Percentiles rank a stretch among this genome's conserved stretches.
These are phyloP conservation scores for Saccharomyces cerevisiae DNA, from an alignment of 805 yeast genomes.

Conservation along the genomic window DNA sequence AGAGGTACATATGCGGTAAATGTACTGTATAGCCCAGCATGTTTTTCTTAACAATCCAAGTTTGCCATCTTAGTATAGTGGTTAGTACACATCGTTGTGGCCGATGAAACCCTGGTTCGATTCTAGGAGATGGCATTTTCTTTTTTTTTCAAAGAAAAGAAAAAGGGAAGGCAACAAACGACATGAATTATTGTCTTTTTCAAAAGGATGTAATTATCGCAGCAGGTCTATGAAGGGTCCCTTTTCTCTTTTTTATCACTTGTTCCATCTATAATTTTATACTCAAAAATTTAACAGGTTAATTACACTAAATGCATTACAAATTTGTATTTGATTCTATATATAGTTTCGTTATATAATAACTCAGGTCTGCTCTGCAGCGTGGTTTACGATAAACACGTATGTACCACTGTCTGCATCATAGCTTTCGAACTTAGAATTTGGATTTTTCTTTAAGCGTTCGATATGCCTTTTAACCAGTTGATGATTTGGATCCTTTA, in stretches of 20 bases:
- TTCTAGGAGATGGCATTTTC: conserved; percentile 57
- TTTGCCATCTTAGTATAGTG: conserved; percentile 47
- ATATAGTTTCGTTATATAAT: neutral
- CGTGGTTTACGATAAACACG: conserved; percentile 41
- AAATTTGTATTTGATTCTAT: neutral
- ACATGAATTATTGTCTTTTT: no score
- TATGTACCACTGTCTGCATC: conserved; percentile 68
- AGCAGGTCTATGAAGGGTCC: no score
- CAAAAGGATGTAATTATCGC: neutral
- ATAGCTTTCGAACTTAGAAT: conserved; percentile 58
- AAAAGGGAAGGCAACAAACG: no score
- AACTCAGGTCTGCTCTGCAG: conserved; percentile 5
- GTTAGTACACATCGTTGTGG: conserved; percentile 68
- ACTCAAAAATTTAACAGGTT: neutral
- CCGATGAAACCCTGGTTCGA: conserved; percentile 69
- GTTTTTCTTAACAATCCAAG: no score
- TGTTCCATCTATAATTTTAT: no score
- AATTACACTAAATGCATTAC: neutral
- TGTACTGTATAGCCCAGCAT: no score
- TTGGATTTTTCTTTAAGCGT: conserved; percentile 49
- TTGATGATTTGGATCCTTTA: conserved; percentile 71
- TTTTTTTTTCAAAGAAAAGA: conserved; percentile 18
- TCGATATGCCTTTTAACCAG: conserved; percentile 59
- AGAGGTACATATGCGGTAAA: no score
- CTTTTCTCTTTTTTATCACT: no score